These are phyloP conservation scores for Scedosporium boydii DNA, from an alignment of 2,329 filamentous ascomycete genomes.

Conservation along the genomic window DNA sequence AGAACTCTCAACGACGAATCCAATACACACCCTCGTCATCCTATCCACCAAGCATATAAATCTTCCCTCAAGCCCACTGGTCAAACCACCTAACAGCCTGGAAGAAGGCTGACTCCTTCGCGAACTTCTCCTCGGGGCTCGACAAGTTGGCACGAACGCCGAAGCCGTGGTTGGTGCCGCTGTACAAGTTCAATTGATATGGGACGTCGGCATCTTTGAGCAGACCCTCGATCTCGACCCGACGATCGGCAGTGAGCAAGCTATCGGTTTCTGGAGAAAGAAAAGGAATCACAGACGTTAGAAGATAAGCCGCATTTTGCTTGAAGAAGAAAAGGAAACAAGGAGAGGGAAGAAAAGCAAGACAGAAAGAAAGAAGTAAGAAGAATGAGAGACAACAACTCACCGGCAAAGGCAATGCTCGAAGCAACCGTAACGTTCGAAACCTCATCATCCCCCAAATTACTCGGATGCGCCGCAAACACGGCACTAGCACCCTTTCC, in stretches of 20 bases:
- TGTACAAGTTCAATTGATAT: slow-evolving; percentile 64
- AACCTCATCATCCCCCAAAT: slow-evolving; percentile 51
- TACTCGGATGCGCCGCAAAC: slow-evolving; percentile 56
- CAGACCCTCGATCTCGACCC: slow-evolving; percentile 49
- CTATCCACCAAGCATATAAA: not conserved
- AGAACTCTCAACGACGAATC: not conserved
- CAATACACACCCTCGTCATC: not conserved
- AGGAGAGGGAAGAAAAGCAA: no score
- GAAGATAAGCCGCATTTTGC: not conserved
- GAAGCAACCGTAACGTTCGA: slow-evolving; percentile 45
- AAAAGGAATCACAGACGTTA: not conserved
- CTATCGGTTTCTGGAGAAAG: slow-evolving; percentile 39
- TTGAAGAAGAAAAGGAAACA: no score
- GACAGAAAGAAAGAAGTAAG: not conserved
- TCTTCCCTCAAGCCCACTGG: slow-evolving; percentile 22
- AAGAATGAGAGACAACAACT: not conserved
- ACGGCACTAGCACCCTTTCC: slow-evolving; percentile 47
- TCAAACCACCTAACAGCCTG: slow-evolving; percentile 73
- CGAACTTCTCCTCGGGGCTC: slow-evolving; percentile 47
- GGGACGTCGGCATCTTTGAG: slow-evolving; percentile 40
- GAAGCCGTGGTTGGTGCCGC: slow-evolving; percentile 63
- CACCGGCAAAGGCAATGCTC: slow-evolving; percentile 48
- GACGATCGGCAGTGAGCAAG: slow-evolving; percentile 47
- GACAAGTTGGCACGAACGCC: slow-evolving; percentile 55
- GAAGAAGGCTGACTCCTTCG: slow-evolving; percentile 68